These are phyloP conservation scores for Cryphonectria naterciae DNA, from an alignment of 2,329 filamentous ascomycete species.

Conservation along the genomic window DNA sequence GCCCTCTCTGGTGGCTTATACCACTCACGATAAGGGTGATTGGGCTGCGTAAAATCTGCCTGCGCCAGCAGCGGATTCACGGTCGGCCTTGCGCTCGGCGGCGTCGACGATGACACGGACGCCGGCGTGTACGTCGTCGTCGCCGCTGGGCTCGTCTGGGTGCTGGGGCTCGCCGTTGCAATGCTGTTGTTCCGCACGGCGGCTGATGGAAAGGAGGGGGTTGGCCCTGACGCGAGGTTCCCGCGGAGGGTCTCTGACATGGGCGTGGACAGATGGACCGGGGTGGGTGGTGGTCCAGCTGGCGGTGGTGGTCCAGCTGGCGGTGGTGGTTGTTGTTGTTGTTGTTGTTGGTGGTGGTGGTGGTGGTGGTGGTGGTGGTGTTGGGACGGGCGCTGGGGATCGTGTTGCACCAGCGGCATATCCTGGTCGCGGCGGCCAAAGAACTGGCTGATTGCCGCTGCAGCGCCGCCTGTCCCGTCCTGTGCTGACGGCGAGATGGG, in stretches of 20 bases:
- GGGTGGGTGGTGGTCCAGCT: background rate
- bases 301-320: background rate
- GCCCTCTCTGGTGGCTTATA: conserved; percentile 70
- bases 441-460: conserved; percentile 20
- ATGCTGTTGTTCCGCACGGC: conserved; percentile 14
- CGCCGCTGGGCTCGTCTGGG: conserved; percentile 24
- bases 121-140: conserved; percentile 23
- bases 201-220: background rate
- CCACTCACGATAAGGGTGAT: conserved; percentile 80
- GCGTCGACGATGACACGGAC: conserved; percentile 25
- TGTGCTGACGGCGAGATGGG: conserved; percentile 15
- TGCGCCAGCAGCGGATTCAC: conserved; percentile 70
- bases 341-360: background rate
- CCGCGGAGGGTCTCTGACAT: conserved; percentile 22
- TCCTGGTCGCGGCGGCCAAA: conserved; percentile 18
- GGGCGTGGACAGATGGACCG: conserved; percentile 32
- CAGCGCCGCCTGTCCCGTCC: conserved; percentile 9
- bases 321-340: background rate
- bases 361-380: background rate
- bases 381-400: conserved; percentile 27
- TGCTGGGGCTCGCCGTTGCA: conserved; percentile 17
- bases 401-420: conserved; percentile 2
- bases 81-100: conserved; percentile 43
- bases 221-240: background rate
- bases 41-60: conserved; percentile 76